A percentile compares a stretch with the other conserved stretches of the same genome.
Conservation (phyloP, 768 basidiomycete genomes). For the Panaeolus papilionaceus region DNA sequence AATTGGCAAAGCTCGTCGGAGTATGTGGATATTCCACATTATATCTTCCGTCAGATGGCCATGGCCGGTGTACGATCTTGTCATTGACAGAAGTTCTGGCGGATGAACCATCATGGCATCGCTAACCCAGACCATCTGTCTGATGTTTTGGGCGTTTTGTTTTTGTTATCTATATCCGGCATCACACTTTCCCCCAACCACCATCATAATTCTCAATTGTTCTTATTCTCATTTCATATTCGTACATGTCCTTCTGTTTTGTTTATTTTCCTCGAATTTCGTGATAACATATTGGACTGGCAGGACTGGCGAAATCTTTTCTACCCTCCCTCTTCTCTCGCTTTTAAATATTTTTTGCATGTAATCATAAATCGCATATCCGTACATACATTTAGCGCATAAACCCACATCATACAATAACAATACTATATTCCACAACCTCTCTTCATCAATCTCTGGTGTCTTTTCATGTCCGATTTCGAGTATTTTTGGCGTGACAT, state of each 20-base stretch:
- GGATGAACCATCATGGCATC: slow-evolving; percentile 4
- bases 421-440: background rate
- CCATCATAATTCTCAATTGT: slow-evolving; percentile 7
- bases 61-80: background rate
- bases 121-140: background rate
- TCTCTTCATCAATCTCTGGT: background rate
- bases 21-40: background rate
- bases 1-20: slow-evolving; percentile 1
- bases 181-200: background rate
- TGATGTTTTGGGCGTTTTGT: slow-evolving; percentile 12
- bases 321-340: background rate
- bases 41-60: background rate
- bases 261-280: background rate
- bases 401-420: slow-evolving; percentile 2
- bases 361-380: slow-evolving; percentile 12
- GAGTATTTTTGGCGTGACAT: background rate
- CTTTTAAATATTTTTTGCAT: background rate
- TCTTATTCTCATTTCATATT: slow-evolving; percentile 2
- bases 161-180: slow-evolving; percentile 12
- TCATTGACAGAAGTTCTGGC: slow-evolving; percentile 12
- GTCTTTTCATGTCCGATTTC: background rate
- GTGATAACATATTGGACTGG: background rate
- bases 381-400: slow-evolving; percentile 9
- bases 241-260: background rate
- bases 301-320: background rate